Conservation (phyloP, 2,329 filamentous ascomycete species). For the Aspergillus sclerotialis region DNA sequence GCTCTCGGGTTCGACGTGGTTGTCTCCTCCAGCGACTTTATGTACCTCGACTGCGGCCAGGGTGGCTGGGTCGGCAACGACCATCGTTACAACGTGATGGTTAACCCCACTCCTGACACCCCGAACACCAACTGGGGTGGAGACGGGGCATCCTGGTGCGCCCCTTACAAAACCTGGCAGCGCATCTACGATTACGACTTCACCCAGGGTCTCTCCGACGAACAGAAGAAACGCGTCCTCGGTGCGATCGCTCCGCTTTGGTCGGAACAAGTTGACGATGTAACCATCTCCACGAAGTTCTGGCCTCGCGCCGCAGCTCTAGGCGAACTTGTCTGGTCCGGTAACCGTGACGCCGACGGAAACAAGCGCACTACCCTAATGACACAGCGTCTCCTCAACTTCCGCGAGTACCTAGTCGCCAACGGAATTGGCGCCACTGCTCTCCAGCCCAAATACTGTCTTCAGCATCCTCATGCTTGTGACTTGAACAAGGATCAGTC, state of each 20-base stretch:
- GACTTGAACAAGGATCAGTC: slow-evolving; percentile 50
- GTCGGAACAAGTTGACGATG: slow-evolving; percentile 51
- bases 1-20: slow-evolving; percentile 47
- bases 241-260: slow-evolving; percentile 49
- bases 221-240: slow-evolving; percentile 43
- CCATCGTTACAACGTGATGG: slow-evolving; percentile 48
- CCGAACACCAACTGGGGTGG: slow-evolving; percentile 51
- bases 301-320: slow-evolving; percentile 53
- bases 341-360: slow-evolving; percentile 44
- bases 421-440: slow-evolving; percentile 46
- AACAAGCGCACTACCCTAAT: slow-evolving; percentile 47
- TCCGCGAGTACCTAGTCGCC: slow-evolving; percentile 53
- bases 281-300: slow-evolving; percentile 43
- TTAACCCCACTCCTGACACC: slow-evolving; percentile 41
- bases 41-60: slow-evolving; percentile 52
- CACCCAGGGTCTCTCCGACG: slow-evolving; percentile 40
- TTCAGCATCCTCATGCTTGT: slow-evolving; percentile 52
- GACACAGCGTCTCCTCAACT: slow-evolving; percentile 53
- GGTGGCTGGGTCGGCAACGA: slow-evolving; percentile 52
- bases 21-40: slow-evolving; percentile 49
- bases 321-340: slow-evolving; percentile 50
- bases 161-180: slow-evolving; percentile 55
- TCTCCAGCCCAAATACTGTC: slow-evolving; percentile 52
- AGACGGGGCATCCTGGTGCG: slow-evolving; percentile 50
- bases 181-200: slow-evolving; percentile 56